phyloP scores from a whole-genome alignment of 1,139 yeast species.

The Lodderomyces oxycetoniae region DNA sequence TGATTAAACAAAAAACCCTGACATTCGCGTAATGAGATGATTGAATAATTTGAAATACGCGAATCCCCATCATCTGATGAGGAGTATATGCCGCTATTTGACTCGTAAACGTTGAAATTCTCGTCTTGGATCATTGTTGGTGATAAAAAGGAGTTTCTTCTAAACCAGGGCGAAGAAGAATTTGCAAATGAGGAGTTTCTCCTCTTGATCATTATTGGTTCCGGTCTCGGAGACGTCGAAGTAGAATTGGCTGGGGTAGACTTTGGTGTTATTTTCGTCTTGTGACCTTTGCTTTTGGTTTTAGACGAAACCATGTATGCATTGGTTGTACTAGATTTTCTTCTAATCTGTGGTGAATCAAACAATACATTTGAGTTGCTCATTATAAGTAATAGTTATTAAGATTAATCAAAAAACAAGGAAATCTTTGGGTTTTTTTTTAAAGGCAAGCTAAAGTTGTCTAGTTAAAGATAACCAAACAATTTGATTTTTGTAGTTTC shows the following conservation, averaged over 20 bases:
- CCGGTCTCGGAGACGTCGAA: constrained; percentile 15
- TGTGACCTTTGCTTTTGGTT: too few species aligned
- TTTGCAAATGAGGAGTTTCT: constrained; percentile 44
- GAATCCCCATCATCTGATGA: constrained; percentile 18
- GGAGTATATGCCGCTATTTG: constrained; percentile 24
- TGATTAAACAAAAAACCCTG: constrained; percentile 77
- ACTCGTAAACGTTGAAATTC: constrained; percentile 54
- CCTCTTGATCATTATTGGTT: constrained; percentile 19
- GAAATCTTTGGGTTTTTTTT: too few species aligned
- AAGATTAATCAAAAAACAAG: too few species aligned
- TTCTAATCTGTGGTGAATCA: too few species aligned
- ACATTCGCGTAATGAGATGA: constrained; percentile 53
- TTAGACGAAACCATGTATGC: too few species aligned
- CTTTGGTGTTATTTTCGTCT: too few species aligned
- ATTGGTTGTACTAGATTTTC: too few species aligned
- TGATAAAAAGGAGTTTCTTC: constrained; percentile 59
- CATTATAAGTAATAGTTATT: too few species aligned
- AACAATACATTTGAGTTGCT: too few species aligned
- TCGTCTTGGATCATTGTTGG: constrained; percentile 60
- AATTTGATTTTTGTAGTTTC: too few species aligned
- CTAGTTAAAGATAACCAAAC: too few species aligned
- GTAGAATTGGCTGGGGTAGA: not conserved
- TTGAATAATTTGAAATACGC: constrained; percentile 25
- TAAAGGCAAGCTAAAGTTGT: too few species aligned
- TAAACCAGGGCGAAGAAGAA: constrained; percentile 50